phyloP scores from a whole-genome alignment of 1,284 basidiomycete species.

The Ganoderma lingzhi region DNA sequence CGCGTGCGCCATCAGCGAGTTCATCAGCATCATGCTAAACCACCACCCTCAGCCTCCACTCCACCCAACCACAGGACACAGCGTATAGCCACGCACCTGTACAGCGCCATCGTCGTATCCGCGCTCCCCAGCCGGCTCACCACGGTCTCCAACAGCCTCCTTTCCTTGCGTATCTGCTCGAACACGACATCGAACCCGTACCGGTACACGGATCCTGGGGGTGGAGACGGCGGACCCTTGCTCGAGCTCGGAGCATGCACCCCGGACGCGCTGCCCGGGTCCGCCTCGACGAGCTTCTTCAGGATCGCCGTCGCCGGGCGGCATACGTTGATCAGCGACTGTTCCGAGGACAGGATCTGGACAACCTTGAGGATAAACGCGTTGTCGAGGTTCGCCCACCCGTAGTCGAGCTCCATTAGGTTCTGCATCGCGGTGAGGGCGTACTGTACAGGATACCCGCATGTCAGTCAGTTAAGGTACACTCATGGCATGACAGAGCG shows the following conservation, averaged over 20 bases:
- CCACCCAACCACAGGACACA: background rate
- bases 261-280: slow-evolving; percentile 70
- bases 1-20: slow-evolving; percentile 83
- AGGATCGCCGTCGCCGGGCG: slow-evolving; percentile 96
- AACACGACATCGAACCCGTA: slow-evolving; percentile 89
- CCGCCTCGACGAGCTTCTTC: slow-evolving; percentile 87
- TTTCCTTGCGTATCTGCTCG: slow-evolving; percentile 78
- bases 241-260: slow-evolving; percentile 68
- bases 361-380: slow-evolving; percentile 83
- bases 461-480: background rate
- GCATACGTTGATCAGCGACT: slow-evolving; percentile 91
- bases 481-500: background rate
- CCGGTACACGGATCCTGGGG: slow-evolving; percentile 74
- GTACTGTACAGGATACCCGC: slow-evolving; percentile 58
- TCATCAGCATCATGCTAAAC: slow-evolving; percentile 86
- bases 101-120: slow-evolving; percentile 85
- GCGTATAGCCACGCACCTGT: slow-evolving; percentile 65
- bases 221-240: slow-evolving; percentile 54
- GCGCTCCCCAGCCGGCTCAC: slow-evolving; percentile 82
- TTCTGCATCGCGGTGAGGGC: slow-evolving; percentile 88
- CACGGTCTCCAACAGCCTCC: slow-evolving; percentile 75
- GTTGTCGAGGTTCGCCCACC: slow-evolving; percentile 79
- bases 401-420: slow-evolving; percentile 84
- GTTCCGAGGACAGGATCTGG: slow-evolving; percentile 79
- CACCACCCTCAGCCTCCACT: slow-evolving; percentile 8